A percentile compares a stretch with the other conserved stretches of the same genome.
These are phyloP conservation scores for Sisymbrium irio DNA, from an alignment of 345 rosid genomes.

Conservation along the genomic window DNA sequence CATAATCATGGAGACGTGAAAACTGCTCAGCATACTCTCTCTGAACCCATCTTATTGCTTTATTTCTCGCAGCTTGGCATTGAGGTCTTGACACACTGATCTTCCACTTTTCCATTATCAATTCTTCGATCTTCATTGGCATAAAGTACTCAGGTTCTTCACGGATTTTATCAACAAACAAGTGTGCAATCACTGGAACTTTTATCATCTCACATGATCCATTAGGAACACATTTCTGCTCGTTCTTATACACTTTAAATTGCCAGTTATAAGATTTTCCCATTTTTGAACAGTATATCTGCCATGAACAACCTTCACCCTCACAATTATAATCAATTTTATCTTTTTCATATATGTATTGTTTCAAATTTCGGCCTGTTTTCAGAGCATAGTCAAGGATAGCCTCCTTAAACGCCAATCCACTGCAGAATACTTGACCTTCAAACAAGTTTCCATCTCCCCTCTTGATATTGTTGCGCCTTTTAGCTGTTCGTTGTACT, in stretches of 20 bases:
- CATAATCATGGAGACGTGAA: no score
- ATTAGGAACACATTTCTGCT: background rate
- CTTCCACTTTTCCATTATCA: background rate
- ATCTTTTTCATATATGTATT: no score
- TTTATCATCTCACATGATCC: background rate
- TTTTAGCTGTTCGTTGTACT: background rate
- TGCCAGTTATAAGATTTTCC: no score
- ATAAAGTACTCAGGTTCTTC: background rate
- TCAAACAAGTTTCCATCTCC: background rate
- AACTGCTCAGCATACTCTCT: background rate
- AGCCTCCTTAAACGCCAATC: no score
- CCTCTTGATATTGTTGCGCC: background rate
- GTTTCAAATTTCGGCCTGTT: background rate
- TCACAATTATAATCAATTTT: no score
- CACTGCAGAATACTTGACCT: no score
- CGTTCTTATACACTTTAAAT: no score
- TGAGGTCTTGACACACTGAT: background rate
- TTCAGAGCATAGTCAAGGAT: no score
- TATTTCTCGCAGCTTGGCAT: background rate
- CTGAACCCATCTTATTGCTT: background rate
- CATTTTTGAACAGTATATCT: no score
- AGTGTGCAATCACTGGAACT: background rate
- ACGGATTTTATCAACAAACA: background rate
- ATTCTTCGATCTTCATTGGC: background rate
- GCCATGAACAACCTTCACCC: background rate